Evolutionary conservation across 805 yeast species (phyloP).

Genomic region (Pichia pseudocactophila): DNA sequence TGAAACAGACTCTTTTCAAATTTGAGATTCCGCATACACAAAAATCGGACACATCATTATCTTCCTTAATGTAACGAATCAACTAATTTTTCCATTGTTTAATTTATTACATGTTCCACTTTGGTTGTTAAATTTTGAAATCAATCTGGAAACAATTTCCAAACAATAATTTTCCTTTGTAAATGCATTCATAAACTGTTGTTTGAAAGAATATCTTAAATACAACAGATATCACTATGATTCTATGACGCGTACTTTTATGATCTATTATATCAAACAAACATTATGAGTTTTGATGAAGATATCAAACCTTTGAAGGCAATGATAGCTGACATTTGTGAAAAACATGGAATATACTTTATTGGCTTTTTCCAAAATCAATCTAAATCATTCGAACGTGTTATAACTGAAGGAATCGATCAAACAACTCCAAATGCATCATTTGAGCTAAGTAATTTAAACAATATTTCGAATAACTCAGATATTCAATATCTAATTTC

Average conservation of each 20-base stretch:
- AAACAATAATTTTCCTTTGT: too few relatives aligned
- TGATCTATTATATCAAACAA: not conserved
- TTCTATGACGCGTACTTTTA: not conserved
- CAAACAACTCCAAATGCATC: constrained; percentile 3
- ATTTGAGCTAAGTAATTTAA: not conserved
- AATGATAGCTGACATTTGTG: constrained; percentile 6
- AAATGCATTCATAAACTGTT: too few relatives aligned
- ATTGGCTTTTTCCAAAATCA: constrained; percentile 11
- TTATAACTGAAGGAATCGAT: constrained; percentile 4
- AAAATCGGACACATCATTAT: not conserved
- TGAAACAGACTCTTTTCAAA: constrained; percentile 3
- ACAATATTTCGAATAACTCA: constrained; percentile 2
- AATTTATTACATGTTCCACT: too few relatives aligned
- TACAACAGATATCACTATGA: too few relatives aligned
- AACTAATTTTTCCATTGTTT: too few relatives aligned
- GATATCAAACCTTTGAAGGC: constrained; percentile 1
- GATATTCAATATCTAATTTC: constrained; percentile 5
- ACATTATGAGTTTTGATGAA: not conserved
- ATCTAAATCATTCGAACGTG: constrained; percentile 1
- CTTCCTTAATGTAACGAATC: too few relatives aligned
- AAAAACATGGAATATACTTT: constrained; percentile 6
- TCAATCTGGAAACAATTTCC: too few relatives aligned
- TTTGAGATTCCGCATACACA: not conserved
- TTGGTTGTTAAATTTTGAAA: too few relatives aligned
- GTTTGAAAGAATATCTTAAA: too few relatives aligned